Percentiles rank a stretch among this genome's conserved stretches.
phyloP scores from a whole-genome alignment of 129 eudicot species.

The Lactuca sativa region DNA sequence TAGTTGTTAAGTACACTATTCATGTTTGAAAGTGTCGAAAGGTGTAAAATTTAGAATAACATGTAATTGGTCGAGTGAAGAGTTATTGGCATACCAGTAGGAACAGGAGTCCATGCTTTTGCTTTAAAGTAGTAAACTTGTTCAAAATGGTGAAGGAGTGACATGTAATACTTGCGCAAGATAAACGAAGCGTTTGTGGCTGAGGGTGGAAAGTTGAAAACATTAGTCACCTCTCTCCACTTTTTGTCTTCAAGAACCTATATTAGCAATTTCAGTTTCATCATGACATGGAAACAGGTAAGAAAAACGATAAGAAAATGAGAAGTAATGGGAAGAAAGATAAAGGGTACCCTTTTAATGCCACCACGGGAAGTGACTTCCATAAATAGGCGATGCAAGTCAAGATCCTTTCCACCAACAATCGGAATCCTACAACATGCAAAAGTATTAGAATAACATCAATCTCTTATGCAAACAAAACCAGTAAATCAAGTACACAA shows the following conservation, averaged over 20 bases:
- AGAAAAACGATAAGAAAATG: constrained; percentile 8
- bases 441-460: constrained; percentile 22
- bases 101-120: constrained; percentile 59
- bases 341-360: constrained; percentile 51
- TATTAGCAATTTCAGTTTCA: neutral
- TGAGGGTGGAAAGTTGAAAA: constrained; percentile 85
- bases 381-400: constrained; percentile 76
- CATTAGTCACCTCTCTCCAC: constrained; percentile 87
- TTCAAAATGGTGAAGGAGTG: constrained; percentile 82
- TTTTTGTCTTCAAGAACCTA: constrained; percentile 81
- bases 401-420: constrained; percentile 76
- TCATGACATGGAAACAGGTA: constrained; percentile 8
- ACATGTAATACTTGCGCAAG: constrained; percentile 73
- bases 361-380: constrained; percentile 95
- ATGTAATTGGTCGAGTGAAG: neutral
- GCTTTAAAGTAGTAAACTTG: constrained; percentile 81
- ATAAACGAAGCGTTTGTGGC: constrained; percentile 95
- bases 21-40: no score
- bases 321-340: constrained; percentile 7
- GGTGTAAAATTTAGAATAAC: no score
- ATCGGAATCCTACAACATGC: constrained; percentile 70
- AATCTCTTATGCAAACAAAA: neutral
- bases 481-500: neutral
- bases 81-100: constrained; percentile 45
- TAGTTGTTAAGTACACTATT: no score